Percentiles rank a stretch among this genome's conserved stretches.
Conservation (phyloP, 2,329 filamentous ascomycete genomes). For the Epichloe aotearoae region DNA sequence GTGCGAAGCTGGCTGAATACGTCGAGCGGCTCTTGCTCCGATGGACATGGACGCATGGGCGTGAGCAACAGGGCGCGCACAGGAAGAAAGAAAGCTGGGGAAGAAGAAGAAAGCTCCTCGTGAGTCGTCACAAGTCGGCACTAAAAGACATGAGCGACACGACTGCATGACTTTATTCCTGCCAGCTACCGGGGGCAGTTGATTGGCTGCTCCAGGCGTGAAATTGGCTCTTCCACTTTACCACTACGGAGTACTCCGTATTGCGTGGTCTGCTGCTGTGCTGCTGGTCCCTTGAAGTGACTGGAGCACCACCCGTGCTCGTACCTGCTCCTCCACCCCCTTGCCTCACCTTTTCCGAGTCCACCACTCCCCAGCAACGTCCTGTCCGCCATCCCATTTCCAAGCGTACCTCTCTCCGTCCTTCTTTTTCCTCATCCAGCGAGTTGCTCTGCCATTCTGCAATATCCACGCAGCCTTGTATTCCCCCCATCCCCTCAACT, state of each 20-base stretch:
- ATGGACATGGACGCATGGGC: no score
- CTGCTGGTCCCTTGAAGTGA: background rate
- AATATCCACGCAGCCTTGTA: constrained; percentile 3
- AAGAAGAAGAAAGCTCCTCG: no score
- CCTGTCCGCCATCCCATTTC: constrained; percentile 6
- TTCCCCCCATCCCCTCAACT: constrained; percentile 4
- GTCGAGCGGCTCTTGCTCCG: no score
- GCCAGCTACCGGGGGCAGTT: background rate
- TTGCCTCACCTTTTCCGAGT: constrained; percentile 1
- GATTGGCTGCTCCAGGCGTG: constrained; percentile 7
- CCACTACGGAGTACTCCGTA: background rate
- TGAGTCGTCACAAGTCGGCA: no score
- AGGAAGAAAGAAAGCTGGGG: no score
- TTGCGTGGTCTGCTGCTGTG: background rate
- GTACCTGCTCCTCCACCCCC: constrained; percentile 4
- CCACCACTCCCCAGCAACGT: constrained; percentile 2
- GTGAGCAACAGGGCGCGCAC: no score
- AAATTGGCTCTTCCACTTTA: constrained; percentile 9
- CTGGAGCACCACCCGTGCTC: constrained; percentile 1
- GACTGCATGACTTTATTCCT: background rate
- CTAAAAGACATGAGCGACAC: no score
- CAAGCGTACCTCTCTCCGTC: constrained; percentile 4
- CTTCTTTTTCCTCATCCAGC: constrained; percentile 7
- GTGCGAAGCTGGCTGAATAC: no score
- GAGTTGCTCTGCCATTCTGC: constrained; percentile 4